Conservation (phyloP, 441 rosid genomes). For the Codiaeum variegatum region DNA sequence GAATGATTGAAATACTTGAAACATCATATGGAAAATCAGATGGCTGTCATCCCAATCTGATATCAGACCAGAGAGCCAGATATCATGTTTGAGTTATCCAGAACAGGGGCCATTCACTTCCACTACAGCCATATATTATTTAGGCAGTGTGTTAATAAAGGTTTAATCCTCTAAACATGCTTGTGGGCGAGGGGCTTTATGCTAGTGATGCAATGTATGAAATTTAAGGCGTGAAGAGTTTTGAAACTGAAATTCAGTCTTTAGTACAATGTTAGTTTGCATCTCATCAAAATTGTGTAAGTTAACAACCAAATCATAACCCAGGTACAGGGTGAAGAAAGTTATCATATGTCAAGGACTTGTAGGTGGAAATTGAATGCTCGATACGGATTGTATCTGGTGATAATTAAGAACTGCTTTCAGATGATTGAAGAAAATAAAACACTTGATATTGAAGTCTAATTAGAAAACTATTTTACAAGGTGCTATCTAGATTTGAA, state of each 20-base stretch:
- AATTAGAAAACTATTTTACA: background rate
- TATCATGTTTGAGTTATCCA: background rate
- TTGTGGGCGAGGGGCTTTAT: background rate
- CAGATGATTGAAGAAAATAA: background rate
- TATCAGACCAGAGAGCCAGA: no score
- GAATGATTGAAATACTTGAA: background rate
- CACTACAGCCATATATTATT: background rate
- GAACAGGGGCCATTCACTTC: background rate
- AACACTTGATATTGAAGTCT: background rate
- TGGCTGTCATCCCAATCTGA: background rate
- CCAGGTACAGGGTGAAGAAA: background rate
- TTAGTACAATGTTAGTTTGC: background rate
- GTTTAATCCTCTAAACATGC: background rate
- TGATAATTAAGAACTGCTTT: background rate
- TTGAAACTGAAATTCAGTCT: background rate
- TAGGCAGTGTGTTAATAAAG: background rate
- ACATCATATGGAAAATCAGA: slow-evolving; percentile 7
- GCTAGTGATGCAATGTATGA: background rate
- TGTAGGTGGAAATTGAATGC: background rate
- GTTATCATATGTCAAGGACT: background rate
- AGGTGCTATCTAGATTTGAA: background rate
- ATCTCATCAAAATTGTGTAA: background rate
- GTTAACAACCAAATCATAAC: background rate
- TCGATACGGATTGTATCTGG: background rate
- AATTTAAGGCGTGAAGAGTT: background rate